Base-by-base conservation (phyloP, 352 stramenopile species). In the Globisporangium parvum region DNA sequence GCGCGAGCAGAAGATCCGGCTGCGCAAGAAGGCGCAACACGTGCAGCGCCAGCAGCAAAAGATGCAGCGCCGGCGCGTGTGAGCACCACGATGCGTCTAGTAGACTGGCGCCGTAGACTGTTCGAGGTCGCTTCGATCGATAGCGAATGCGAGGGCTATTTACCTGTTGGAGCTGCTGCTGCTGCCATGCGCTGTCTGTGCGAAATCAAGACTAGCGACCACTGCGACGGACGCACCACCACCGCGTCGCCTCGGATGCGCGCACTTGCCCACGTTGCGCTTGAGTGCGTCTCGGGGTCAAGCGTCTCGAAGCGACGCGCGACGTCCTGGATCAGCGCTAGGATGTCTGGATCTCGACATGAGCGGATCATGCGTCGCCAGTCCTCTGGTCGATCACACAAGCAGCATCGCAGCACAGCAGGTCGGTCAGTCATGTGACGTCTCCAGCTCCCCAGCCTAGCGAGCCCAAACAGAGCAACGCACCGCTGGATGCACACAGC, bases 1-100 rank as follows among this genome's bases (percentile, higher is more conserved):
- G 62, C 75, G 82, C 11, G 85, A 95, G 54, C 79, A 90, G 53
- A 82, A 80, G 39, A 95, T 95, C 60, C 78, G 80, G n/a, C 68
- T 70, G 51, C 75, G 77, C 41, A 95, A 95, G 59, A 95, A 91
- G 69, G 47, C 71, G 21, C 73, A 86, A 55, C 85, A 92, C 52
- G 42, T 91, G 23, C 69, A 85, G 51, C 77, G 81, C 39, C 70
- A 74, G 21, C 66, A 83, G 63, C 55, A 77, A 52, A 82, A 80
- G 67, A 67, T 65, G 45, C 73, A 88, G 54, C 69, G 57, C 28
- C 64, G 73, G 47, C 69, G 57, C 18, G 59, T 59, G 58, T 51
- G 39, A n/a, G 18, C 39, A 9, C 18, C 18, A 14, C 20, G 39
- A 8, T 44, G 14, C 15, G 39, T 37, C 39, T 18, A 42, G 14